phyloP scores from a whole-genome alignment of 2,329 filamentous ascomycete species.

The Arthrobotrys iridis region DNA sequence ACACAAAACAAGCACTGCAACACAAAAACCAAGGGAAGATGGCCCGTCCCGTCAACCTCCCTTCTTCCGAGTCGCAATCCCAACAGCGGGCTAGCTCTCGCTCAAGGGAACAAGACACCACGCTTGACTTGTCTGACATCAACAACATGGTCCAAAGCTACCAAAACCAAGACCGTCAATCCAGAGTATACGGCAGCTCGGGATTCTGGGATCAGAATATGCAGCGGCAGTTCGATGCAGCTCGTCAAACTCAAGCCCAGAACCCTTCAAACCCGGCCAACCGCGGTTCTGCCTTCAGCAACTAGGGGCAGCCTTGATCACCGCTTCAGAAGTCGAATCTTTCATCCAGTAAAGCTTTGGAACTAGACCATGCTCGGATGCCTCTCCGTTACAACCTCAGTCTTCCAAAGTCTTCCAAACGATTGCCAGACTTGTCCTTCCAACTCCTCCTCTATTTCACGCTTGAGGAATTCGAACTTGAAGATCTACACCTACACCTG shows the following conservation, averaged over 20 bases:
- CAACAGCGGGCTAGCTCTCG: neutral
- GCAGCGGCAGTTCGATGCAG: neutral
- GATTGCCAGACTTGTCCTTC: too few relatives aligned
- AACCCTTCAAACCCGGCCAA: neutral
- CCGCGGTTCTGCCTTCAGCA: neutral
- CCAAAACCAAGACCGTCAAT: neutral
- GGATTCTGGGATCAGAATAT: neutral
- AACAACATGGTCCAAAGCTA: neutral
- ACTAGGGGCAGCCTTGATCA: too few relatives aligned
- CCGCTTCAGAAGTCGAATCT: too few relatives aligned
- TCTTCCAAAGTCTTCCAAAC: too few relatives aligned
- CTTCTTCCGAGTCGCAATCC: too few relatives aligned
- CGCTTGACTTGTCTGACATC: neutral
- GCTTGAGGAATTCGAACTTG: too few relatives aligned
- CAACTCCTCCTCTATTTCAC: too few relatives aligned
- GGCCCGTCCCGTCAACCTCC: neutral
- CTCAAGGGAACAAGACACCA: neutral
- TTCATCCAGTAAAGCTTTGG: too few relatives aligned
- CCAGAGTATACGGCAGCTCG: neutral
- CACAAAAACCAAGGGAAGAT: neutral
- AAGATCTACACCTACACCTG: too few relatives aligned
- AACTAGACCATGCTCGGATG: too few relatives aligned
- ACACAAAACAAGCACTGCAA: neutral
- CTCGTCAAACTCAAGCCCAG: neutral
- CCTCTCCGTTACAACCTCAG: too few relatives aligned